A percentile compares a stretch with the other conserved stretches of the same genome.
Evolutionary conservation across 140 eudicot species (phyloP).

Genomic region (Stevia rebaudiana): DNA sequence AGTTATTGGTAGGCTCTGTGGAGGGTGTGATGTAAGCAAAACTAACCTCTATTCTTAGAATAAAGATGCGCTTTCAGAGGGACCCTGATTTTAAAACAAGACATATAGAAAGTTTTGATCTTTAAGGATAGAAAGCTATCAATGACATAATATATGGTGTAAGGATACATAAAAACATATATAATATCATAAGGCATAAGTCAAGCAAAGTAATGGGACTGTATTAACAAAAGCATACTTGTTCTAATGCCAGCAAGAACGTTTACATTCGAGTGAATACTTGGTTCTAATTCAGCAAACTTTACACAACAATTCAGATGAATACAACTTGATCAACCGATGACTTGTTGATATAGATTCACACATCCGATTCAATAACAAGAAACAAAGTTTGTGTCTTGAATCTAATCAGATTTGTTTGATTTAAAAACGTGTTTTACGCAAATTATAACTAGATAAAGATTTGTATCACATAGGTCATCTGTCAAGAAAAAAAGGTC

Average conservation of each 20-base stretch:
- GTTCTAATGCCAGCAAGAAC: background rate
- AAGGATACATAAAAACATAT: no score
- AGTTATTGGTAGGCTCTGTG: no score
- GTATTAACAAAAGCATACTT: background rate
- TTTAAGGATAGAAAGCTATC: no score
- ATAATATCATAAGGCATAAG: background rate
- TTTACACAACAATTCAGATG: background rate
- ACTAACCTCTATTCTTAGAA: no score
- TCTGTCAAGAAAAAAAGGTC: background rate
- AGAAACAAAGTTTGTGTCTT: background rate
- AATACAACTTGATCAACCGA: background rate
- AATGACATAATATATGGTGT: no score
- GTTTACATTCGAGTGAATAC: background rate
- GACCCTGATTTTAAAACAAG: no score
- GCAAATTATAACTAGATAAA: constrained; percentile 4
- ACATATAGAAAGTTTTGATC: no score
- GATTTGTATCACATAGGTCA: background rate
- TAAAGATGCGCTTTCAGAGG: no score
- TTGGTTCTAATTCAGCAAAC: background rate
- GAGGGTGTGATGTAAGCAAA: no score
- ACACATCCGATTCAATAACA: background rate
- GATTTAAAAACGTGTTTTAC: background rate
- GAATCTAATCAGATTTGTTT: no score
- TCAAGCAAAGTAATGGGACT: background rate
- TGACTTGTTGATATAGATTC: background rate